phyloP scores from a whole-genome alignment of 768 basidiomycete species.

The Boletus patriciae region DNA sequence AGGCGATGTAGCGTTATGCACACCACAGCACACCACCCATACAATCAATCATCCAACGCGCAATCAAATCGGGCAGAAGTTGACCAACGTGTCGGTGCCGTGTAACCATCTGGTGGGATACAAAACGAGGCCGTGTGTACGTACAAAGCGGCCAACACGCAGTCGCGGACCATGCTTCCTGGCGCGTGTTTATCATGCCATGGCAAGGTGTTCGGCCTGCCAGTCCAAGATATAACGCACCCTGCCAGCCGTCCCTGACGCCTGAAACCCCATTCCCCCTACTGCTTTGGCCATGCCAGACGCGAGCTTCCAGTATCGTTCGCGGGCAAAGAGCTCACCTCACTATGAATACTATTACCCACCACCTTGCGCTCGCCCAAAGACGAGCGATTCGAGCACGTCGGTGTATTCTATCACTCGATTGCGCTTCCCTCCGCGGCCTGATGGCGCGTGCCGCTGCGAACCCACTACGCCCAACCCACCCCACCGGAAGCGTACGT shows the following conservation, averaged over 20 bases:
- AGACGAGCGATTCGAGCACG: constrained; percentile 21
- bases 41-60: constrained; percentile 14
- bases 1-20: constrained; percentile 18
- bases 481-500: constrained; percentile 31
- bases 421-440: constrained; percentile 23
- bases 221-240: constrained; percentile 34
- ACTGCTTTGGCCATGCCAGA: constrained; percentile 25
- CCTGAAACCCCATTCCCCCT: constrained; percentile 13
- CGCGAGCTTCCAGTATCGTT: constrained; percentile 28
- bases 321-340: constrained; percentile 24
- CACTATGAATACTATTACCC: constrained; percentile 18
- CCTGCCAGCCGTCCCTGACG: constrained; percentile 18
- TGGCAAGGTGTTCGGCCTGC: constrained; percentile 26
- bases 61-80: constrained; percentile 17
- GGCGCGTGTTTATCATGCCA: constrained; percentile 34
- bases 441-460: constrained; percentile 14
- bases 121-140: constrained; percentile 32
- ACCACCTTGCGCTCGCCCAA: constrained; percentile 15
- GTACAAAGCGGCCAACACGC: constrained; percentile 29
- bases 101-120: constrained; percentile 9
- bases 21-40: constrained; percentile 9
- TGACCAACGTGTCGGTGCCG: constrained; percentile 31
- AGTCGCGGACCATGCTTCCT: constrained; percentile 18
- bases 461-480: constrained; percentile 15
- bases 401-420: constrained; percentile 18